A percentile compares a stretch with the other conserved stretches of the same genome.
phyloP scores from a whole-genome alignment of 768 basidiomycete genomes.

The Tricholoma terreum region DNA sequence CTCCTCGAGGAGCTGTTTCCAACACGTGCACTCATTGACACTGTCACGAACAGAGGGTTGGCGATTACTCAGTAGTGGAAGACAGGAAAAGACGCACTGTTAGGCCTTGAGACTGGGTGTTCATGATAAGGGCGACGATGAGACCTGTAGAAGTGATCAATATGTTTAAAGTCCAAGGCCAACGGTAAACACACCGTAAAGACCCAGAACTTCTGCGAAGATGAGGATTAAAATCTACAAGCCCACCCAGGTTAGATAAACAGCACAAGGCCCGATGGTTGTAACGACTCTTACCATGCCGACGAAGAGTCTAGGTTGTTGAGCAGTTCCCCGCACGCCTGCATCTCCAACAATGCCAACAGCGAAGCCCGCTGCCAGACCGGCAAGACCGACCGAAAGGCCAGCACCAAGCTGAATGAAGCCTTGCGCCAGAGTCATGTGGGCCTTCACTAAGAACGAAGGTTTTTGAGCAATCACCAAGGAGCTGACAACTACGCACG shows the following conservation, averaged over 20 bases:
- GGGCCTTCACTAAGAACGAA: conserved; percentile 49
- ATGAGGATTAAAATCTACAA: conserved; percentile 90
- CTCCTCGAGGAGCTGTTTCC: conserved; percentile 1
- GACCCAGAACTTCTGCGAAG: conserved; percentile 74
- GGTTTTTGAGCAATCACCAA: not conserved
- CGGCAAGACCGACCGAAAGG: conserved; percentile 87
- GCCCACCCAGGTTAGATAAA: not conserved
- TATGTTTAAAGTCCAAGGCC: not conserved
- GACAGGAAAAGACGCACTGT: conserved; percentile 10
- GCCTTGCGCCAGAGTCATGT: conserved; percentile 90
- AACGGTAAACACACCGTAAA: conserved; percentile 25
- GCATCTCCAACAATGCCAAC: conserved; percentile 99
- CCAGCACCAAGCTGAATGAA: conserved; percentile 95
- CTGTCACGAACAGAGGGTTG: not conserved
- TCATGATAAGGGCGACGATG: conserved; percentile 96
- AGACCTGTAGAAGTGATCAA: conserved; percentile 36
- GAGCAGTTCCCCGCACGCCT: conserved; percentile 96
- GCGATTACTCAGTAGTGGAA: not conserved
- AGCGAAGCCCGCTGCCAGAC: conserved; percentile 96
- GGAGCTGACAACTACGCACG: conserved; percentile 49
- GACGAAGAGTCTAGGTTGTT: conserved; percentile 91
- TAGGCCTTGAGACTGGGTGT: conserved; percentile 54
- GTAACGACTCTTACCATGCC: conserved; percentile 66
- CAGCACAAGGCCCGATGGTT: not conserved
- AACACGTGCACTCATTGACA: not conserved